Base-by-base conservation (phyloP, 345 rosid genomes). In the Eucalyptus sp. region DNA sequence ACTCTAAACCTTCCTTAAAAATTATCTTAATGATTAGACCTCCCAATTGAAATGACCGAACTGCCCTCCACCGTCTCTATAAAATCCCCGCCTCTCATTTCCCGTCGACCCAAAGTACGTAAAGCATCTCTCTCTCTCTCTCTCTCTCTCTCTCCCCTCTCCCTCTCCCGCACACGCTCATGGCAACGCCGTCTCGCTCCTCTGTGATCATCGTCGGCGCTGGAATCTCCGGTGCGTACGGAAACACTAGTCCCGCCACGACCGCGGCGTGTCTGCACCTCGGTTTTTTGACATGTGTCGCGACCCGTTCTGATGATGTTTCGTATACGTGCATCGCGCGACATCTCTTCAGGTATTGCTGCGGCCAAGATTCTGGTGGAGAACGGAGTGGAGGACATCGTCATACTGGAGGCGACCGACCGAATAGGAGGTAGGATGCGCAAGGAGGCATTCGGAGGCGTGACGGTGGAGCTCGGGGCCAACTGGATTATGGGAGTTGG, bases 401-500 rank as follows among this genome's bases (percentile, higher is more conserved):
- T 96, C 90, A 95, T 97, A 87, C 89, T 97, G 50, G 99, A 97
- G 84, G 99, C 99, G 24, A 93, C 98, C 29, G 98, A 96, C 76
- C 95, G 98, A 87, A 94, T 97, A 88, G 99, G 99, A 5, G 99
- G 99, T 48, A 93, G 99, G 93, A 91, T 97, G 88, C 93, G 93
- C 16, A 96, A 97, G 86, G 93, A 96, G 88, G 90, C 84, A 31
- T 97, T 97, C 90, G 98, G 97, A 43, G 97, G 95, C 89, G 95
- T 96, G 88, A 88, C 97, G 88, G 99, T 95, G 89, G 99, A 97
- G 94, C 95, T 97, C 22, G 99, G 99, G 5, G 99, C 99, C 51
- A 99, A 98, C 50, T 97, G 99, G 99, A 93, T 97, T 37, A 99
- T 96, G 50, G 99, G 99, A 33, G 99, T 97, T 54, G 99, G 99